Evolutionary conservation across 2,329 filamentous ascomycete species (phyloP).

Genomic region (Hypoxylon sp.): DNA sequence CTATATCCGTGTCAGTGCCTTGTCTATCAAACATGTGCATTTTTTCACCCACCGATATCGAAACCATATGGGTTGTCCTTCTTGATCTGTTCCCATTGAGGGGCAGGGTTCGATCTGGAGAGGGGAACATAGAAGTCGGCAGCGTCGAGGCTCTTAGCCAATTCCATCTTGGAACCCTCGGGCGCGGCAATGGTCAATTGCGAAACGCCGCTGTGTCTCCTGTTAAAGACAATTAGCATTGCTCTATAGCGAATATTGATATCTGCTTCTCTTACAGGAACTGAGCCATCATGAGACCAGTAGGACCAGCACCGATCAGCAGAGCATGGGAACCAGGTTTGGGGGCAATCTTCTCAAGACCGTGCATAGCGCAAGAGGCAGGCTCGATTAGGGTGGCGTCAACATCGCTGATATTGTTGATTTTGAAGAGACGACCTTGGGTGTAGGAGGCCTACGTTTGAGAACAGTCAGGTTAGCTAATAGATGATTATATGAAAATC

Average conservation of each 20-base stretch:
- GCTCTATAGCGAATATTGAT: neutral
- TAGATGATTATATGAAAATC: conserved; percentile 62
- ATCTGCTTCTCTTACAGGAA: conserved; percentile 48
- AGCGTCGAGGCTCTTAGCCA: conserved; percentile 71
- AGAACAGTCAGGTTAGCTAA: conserved; percentile 7
- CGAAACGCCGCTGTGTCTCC: conserved; percentile 74
- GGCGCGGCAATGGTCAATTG: conserved; percentile 79
- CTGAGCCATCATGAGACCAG: conserved; percentile 68
- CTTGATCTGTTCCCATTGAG: conserved; percentile 75
- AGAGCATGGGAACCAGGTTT: conserved; percentile 76
- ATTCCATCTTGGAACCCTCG: conserved; percentile 77
- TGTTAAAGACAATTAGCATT: conserved; percentile 32
- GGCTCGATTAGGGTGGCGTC: conserved; percentile 80
- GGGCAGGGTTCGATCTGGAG: conserved; percentile 67
- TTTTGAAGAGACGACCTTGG: conserved; percentile 72
- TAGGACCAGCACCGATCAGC: conserved; percentile 77
- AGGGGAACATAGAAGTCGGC: conserved; percentile 70
- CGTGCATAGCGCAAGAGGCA: conserved; percentile 79
- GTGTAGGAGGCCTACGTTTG: conserved; percentile 61
- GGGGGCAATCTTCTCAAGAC: conserved; percentile 77
- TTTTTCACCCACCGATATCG: conserved; percentile 68
- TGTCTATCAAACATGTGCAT: neutral
- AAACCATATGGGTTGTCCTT: conserved; percentile 79
- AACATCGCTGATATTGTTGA: conserved; percentile 76
- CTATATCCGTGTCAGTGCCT: conserved; percentile 51